Conservation (phyloP, 208 protist genomes). For the Spongospora subterranea region DNA sequence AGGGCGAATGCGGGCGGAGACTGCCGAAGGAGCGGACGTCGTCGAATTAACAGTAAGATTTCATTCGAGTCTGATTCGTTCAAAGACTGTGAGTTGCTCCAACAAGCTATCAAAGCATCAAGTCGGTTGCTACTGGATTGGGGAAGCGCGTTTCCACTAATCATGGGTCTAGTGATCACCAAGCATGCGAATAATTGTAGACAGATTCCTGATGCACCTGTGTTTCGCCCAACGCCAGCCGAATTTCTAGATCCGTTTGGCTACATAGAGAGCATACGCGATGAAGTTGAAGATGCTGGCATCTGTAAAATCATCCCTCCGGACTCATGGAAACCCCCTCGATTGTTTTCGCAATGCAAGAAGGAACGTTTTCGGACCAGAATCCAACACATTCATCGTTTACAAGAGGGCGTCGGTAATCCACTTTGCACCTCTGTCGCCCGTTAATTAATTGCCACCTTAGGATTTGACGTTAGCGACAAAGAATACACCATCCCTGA, state of each 20-base stretch:
- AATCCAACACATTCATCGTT: slow-evolving; percentile 10
- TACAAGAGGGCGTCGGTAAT: slow-evolving; percentile 54
- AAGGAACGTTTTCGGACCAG: background rate
- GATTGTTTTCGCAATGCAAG: background rate
- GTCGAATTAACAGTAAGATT: background rate
- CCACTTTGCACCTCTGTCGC: background rate
- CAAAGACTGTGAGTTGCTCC: background rate
- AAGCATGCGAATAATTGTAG: background rate
- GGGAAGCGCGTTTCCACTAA: background rate
- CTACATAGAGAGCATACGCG: slow-evolving; percentile 54
- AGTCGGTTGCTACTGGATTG: background rate
- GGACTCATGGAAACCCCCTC: background rate
- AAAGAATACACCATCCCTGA: background rate
- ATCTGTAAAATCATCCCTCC: slow-evolving; percentile 67
- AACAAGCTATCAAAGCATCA: slow-evolving; percentile 47
- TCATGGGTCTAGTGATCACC: background rate
- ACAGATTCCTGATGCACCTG: slow-evolving; percentile 68
- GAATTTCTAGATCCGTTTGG: slow-evolving; percentile 65
- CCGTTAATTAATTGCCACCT: background rate
- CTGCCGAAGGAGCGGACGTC: slow-evolving; percentile 22
- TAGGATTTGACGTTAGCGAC: background rate
- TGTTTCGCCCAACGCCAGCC: slow-evolving; percentile 62
- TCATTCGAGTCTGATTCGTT: background rate
- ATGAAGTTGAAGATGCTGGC: slow-evolving; percentile 59
- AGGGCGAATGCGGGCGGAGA: no score